Percentiles rank a stretch among this genome's conserved stretches.
Conservation (phyloP, 2,329 filamentous ascomycete species). For the Fusarium sp. region DNA sequence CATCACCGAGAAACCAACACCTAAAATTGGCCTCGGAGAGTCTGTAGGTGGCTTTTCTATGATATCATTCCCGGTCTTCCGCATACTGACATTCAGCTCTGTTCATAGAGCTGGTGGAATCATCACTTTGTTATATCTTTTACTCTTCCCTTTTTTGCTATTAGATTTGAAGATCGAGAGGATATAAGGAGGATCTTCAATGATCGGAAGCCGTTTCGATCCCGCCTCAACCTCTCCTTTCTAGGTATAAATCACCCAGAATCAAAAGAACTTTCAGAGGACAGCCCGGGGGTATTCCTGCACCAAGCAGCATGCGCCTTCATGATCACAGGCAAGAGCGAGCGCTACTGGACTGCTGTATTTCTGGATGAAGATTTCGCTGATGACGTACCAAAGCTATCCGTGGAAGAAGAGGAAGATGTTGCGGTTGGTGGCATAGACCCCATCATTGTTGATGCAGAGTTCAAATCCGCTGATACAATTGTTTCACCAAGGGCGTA, state of each 20-base stretch:
- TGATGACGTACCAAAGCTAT: not conserved
- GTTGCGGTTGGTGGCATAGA: not conserved
- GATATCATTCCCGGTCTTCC: no score
- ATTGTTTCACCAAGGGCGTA: conserved; percentile 16
- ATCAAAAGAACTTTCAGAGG: not conserved
- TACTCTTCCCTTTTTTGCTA: conserved; percentile 22
- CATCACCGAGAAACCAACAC: conserved; percentile 3
- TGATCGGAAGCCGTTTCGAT: not conserved
- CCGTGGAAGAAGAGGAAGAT: not conserved
- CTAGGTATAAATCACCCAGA: not conserved
- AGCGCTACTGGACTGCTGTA: conserved; percentile 10
- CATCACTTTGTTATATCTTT: conserved; percentile 20
- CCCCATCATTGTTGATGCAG: conserved; percentile 9
- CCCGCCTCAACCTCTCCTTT: conserved; percentile 3
- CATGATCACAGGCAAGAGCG: conserved; percentile 16
- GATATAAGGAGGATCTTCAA: conserved; percentile 4
- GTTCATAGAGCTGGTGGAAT: not conserved
- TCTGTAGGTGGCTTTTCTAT: conserved; percentile 6
- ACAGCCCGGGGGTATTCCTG: not conserved
- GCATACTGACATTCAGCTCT: not conserved
- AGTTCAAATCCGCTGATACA: not conserved
- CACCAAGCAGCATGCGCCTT: conserved; percentile 11
- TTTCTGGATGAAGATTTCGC: conserved; percentile 7
- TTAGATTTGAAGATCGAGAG: conserved; percentile 5
- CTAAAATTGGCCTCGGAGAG: conserved; percentile 3